Conservation (phyloP, 2,329 filamentous ascomycete species). For the Trichoderma guizhouense region DNA sequence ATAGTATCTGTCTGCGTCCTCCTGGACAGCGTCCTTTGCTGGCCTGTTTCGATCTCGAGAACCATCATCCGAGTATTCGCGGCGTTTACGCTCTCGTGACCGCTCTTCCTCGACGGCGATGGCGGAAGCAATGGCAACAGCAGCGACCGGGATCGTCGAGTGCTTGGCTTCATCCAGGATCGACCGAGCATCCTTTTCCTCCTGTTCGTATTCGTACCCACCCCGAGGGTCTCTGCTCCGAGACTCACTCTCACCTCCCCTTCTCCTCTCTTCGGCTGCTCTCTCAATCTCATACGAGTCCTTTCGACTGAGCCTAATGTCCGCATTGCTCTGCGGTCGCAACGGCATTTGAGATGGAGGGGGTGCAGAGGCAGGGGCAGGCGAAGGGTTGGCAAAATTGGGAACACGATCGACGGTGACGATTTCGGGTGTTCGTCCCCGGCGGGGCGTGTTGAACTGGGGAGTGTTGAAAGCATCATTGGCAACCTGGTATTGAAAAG, state of each 20-base stretch:
- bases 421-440: constrained; percentile 48
- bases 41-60: constrained; percentile 33
- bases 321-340: constrained; percentile 20
- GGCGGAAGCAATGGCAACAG: constrained; percentile 46
- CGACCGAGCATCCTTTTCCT: constrained; percentile 43
- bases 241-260: constrained; percentile 22
- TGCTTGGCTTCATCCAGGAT: constrained; percentile 46
- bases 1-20: constrained; percentile 57
- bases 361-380: not conserved
- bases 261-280: constrained; percentile 31
- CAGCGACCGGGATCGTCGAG: constrained; percentile 47
- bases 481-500: constrained; percentile 54
- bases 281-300: constrained; percentile 48
- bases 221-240: constrained; percentile 24
- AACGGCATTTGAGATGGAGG: constrained; percentile 22
- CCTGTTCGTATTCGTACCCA: constrained; percentile 33
- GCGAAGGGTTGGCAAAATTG: constrained; percentile 39
- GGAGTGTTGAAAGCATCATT: constrained; percentile 52
- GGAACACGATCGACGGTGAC: constrained; percentile 54
- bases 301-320: constrained; percentile 45
- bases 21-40: constrained; percentile 47
- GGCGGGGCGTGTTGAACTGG: constrained; percentile 27
- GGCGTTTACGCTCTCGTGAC: constrained; percentile 32
- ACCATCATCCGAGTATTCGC: constrained; percentile 33
- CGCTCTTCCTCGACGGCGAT: constrained; percentile 42